These are phyloP conservation scores for Magnaporthales sp. DNA, from an alignment of 2,329 filamentous ascomycete species.

Conservation along the genomic window DNA sequence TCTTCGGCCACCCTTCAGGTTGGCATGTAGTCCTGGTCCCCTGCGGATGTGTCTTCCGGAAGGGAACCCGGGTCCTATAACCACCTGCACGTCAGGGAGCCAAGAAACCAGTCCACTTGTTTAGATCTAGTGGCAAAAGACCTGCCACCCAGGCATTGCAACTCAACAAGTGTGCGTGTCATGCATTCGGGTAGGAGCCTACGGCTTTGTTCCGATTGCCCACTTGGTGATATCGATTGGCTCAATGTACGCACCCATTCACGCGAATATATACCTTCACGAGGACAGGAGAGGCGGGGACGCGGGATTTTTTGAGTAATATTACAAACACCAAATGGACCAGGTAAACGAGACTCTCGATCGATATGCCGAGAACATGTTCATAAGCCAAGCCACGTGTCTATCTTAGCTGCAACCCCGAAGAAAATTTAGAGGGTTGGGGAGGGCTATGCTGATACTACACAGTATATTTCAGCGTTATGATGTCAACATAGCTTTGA, in stretches of 20 bases:
- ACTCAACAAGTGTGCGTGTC: too few species aligned
- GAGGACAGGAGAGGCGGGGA: too few species aligned
- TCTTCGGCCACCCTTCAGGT: too few species aligned
- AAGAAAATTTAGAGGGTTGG: too few species aligned
- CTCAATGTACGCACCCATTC: not conserved
- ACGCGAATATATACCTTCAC: not conserved
- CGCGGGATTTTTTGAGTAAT: too few species aligned
- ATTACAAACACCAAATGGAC: too few species aligned
- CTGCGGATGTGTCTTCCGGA: not conserved
- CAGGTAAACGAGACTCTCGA: not conserved
- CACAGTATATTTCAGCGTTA: not conserved
- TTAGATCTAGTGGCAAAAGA: not conserved
- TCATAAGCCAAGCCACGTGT: not conserved
- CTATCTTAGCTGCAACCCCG: not conserved
- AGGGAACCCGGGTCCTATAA: not conserved
- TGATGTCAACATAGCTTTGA: not conserved
- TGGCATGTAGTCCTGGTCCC: not conserved
- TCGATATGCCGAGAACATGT: not conserved
- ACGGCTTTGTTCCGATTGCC: not conserved
- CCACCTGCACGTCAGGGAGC: not conserved
- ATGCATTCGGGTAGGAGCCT: too few species aligned
- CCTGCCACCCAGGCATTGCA: too few species aligned
- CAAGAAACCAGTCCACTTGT: too few species aligned
- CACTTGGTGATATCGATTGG: not conserved
- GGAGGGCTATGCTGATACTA: not conserved